phyloP scores from a whole-genome alignment of 202 grass and related monocot genomes.

The Hordeum pubiflorum region DNA sequence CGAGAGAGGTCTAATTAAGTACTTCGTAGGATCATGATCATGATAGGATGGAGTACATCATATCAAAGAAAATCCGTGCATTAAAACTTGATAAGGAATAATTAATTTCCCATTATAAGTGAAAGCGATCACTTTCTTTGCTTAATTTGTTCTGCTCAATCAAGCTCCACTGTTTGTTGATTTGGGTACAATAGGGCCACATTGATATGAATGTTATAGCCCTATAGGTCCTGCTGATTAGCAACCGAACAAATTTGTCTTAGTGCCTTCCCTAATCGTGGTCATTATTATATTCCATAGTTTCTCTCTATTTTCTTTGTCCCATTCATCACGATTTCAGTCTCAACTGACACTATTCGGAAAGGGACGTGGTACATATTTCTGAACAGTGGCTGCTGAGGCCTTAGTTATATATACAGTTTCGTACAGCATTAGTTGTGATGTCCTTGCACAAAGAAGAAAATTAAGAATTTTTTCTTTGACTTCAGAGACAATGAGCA shows the following conservation, averaged over 20 bases:
- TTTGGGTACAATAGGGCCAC: constrained; percentile 28
- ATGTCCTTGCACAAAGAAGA: constrained; percentile 24
- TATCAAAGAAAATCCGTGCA: background rate
- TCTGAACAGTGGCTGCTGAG: constrained; percentile 35
- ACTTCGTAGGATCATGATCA: constrained; percentile 26
- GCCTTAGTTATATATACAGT: constrained; percentile 2
- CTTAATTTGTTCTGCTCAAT: background rate
- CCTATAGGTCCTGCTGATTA: constrained; percentile 16
- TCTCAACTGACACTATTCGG: constrained; percentile 14
- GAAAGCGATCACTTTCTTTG: constrained; percentile 13
- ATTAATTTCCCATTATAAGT: constrained; percentile 13
- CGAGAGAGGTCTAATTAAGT: constrained; percentile 13
- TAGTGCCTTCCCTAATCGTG: constrained; percentile 14
- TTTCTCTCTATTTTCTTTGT: constrained; percentile 26
- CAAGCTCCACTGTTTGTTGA: constrained; percentile 17
- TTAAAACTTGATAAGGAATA: constrained; percentile 17
- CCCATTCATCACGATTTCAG: constrained; percentile 18
- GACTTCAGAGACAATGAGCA: constrained; percentile 28
- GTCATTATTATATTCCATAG: constrained; percentile 29
- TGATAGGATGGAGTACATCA: constrained; percentile 27
- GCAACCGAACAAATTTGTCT: constrained; percentile 16
- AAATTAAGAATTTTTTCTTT: constrained; percentile 22
- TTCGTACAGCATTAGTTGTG: constrained; percentile 39
- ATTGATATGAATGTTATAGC: constrained; percentile 26
- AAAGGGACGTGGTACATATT: constrained; percentile 3